Percentiles rank a stretch among this genome's conserved stretches.
Evolutionary conservation across 768 basidiomycete species (phyloP).

Genomic region (Termitomyces sp.): DNA sequence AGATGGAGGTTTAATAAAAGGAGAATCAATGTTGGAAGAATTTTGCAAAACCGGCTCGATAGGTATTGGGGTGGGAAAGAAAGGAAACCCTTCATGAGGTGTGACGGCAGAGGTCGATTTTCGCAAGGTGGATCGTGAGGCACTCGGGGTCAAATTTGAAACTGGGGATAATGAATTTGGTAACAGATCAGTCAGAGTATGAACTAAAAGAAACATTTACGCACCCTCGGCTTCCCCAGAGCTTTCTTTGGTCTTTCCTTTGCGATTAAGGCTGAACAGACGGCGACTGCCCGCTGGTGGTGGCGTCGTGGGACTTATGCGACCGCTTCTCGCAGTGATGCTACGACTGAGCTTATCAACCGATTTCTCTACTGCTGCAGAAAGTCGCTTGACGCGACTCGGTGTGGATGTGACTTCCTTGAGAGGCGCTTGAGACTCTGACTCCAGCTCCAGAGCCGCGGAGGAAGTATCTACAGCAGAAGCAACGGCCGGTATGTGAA

Average conservation of each 20-base stretch:
- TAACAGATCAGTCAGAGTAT: constrained; percentile 4
- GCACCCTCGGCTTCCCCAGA: constrained; percentile 27
- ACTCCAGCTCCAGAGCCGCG: constrained; percentile 21
- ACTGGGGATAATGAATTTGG: constrained; percentile 19
- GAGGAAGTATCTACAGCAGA: constrained; percentile 28
- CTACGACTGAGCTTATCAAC: constrained; percentile 64
- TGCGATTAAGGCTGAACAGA: constrained; percentile 50
- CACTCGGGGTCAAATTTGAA: constrained; percentile 24
- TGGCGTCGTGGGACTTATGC: constrained; percentile 23
- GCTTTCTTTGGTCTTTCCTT: constrained; percentile 41
- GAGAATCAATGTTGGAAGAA: constrained; percentile 30
- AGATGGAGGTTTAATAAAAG: constrained; percentile 70
- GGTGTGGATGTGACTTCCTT: constrained; percentile 25
- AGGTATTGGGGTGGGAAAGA: constrained; percentile 15
- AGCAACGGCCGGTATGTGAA: constrained; percentile 17
- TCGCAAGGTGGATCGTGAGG: constrained; percentile 26
- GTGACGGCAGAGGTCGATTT: constrained; percentile 11
- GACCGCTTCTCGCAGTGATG: constrained; percentile 33
- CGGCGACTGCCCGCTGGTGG: constrained; percentile 38
- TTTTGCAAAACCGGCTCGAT: constrained; percentile 1
- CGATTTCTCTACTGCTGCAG: constrained; percentile 37
- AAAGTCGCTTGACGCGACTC: constrained; percentile 48
- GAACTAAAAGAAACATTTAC: constrained; percentile 2
- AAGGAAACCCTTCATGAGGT: constrained; percentile 44
- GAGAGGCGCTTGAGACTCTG: constrained; percentile 20